phyloP scores from a whole-genome alignment of 768 basidiomycete genomes.

The Kwoniella bestiolae region DNA sequence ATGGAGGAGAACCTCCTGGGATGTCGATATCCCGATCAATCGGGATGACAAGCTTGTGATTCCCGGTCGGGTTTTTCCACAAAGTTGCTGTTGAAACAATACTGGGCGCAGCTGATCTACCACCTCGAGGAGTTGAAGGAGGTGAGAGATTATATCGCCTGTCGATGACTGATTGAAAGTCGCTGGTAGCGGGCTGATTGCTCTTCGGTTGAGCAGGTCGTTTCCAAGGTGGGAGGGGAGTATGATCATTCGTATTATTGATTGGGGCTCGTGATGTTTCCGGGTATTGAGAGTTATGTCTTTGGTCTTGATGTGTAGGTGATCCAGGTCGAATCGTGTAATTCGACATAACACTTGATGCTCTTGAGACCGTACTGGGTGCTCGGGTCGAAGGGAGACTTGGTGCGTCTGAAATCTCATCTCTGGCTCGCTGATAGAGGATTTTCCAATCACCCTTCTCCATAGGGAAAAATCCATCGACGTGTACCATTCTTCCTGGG shows the following conservation, averaged over 20 bases:
- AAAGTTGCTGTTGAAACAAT: background rate
- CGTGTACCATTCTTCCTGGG: constrained; percentile 12
- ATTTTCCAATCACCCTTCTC: background rate
- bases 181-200: background rate
- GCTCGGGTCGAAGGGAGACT: background rate
- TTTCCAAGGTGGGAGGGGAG: constrained; percentile 3
- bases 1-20: constrained; percentile 37
- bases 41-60: constrained; percentile 11
- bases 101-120: background rate
- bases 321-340: background rate
- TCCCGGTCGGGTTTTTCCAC: background rate
- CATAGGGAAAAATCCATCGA: background rate
- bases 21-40: constrained; percentile 20
- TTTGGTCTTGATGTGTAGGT: background rate
- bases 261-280: background rate
- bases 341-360: background rate
- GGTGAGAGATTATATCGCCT: constrained; percentile 11
- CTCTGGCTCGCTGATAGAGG: background rate
- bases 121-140: background rate
- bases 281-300: background rate
- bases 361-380: background rate
- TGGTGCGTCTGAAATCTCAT: background rate
- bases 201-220: background rate
- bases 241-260: background rate
- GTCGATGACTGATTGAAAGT: constrained; percentile 3